phyloP scores from a whole-genome alignment of 371 early-diverging fungal species.

The Mortierella sp. region DNA sequence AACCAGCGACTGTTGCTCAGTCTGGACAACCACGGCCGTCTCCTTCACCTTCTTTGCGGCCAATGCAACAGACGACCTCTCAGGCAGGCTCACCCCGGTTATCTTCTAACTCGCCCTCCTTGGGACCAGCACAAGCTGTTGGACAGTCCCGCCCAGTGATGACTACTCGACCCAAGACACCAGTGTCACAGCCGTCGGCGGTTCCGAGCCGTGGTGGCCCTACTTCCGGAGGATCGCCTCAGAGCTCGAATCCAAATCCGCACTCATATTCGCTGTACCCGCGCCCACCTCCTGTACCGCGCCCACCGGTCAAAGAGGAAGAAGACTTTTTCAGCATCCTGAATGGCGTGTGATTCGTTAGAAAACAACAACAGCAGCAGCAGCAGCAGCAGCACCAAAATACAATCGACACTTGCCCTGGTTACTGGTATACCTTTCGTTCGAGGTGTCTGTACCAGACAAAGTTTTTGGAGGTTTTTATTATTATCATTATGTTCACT shows the following conservation, averaged over 20 bases:
- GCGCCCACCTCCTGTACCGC: slow-evolving; percentile 7
- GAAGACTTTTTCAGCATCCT: slow-evolving; percentile 54
- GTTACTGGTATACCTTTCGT: not conserved
- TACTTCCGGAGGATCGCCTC: not conserved
- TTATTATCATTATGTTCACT: not conserved
- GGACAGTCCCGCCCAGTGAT: not conserved
- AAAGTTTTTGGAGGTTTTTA: not conserved
- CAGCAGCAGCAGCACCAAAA: not conserved
- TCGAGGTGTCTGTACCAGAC: not conserved
- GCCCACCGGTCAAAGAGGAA: slow-evolving; percentile 25
- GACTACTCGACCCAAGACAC: not conserved
- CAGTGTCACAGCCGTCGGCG: not conserved
- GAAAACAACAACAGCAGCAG: not conserved
- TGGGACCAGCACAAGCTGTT: not conserved
- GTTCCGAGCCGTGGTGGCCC: not conserved
- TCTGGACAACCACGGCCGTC: not conserved
- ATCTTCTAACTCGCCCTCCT: not conserved
- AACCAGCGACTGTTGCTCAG: not conserved
- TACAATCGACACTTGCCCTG: not conserved
- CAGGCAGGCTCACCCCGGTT: not conserved
- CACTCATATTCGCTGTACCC: not conserved
- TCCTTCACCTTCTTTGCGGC: not conserved
- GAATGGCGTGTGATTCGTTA: slow-evolving; percentile 10
- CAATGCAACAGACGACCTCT: not conserved
- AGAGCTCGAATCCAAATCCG: not conserved